phyloP scores from a whole-genome alignment of 2,329 filamentous ascomycete species.

The Diaporthe velutina region DNA sequence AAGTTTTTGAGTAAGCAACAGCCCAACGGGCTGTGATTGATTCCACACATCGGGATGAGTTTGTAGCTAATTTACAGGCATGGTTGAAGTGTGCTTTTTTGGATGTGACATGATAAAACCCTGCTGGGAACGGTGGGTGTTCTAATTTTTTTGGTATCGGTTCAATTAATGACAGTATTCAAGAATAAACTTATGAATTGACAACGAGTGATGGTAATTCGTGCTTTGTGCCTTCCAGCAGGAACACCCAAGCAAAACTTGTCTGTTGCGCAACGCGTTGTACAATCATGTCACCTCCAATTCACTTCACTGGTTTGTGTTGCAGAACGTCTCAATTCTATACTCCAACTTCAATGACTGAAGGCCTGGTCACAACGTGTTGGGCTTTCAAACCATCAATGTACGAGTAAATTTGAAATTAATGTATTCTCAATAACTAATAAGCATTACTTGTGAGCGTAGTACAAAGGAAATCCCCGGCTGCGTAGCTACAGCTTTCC shows the following conservation, averaged over 20 bases:
- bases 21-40: background rate
- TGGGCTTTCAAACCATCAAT: background rate
- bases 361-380: background rate
- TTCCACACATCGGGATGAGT: background rate
- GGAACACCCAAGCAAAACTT: background rate
- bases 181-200: background rate
- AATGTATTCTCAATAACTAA: background rate
- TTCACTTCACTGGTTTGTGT: background rate
- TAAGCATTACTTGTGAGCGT: background rate
- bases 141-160: too few species aligned
- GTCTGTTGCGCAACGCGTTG: background rate
- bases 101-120: too few species aligned
- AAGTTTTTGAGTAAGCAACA: too few species aligned
- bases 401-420: background rate
- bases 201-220: background rate
- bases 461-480: background rate
- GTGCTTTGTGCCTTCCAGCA: background rate
- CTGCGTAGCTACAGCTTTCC: background rate
- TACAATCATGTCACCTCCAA: background rate
- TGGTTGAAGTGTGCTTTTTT: background rate
- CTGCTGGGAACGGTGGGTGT: too few species aligned
- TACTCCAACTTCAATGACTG: background rate
- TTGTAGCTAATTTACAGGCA: background rate
- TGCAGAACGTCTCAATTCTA: background rate
- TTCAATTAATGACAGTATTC: too few species aligned